Evolutionary conservation across 2,329 filamentous ascomycete species (phyloP), one percentile per base, ranked within the genome.

Genomic region (Fusarium musae): DNA sequence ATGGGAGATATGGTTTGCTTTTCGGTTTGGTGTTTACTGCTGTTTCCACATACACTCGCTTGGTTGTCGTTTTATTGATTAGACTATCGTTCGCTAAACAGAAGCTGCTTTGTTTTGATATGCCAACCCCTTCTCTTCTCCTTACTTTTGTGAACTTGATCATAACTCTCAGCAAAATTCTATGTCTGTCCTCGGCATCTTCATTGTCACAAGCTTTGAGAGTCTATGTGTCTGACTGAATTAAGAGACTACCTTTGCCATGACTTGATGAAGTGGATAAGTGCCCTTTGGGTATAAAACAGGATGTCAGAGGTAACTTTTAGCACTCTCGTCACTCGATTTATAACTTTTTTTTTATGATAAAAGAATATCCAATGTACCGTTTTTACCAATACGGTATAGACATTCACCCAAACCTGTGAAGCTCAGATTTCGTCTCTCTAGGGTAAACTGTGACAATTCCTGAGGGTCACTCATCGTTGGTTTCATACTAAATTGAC

Each of bases 61-160:
- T 72, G 36, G 72, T 58, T 44, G 42, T 61, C 36, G 23, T 54
- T 59, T 73, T 50, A 16, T 61, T 49, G 52, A 16, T 70, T 56
- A 74, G 71, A 62, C 58, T 71, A 52, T 72, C 63, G 46, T 65
- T 74, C 59, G 59, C 49, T 74, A 69, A 39, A 65, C 58, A 74
- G 67, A 74, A 58, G 56, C 63, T 74, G 67, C 47, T 58, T 74
- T 68, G 58, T 59, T 66, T 60, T 66, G 66, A 46, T 44, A 62
- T 26, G 39, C 6, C 10, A 34, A 49, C 10, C 9, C 23, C 21
- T 12, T 19, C n/a, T 16, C 28, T 28, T 15, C 16, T 7, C 9
- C 17, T 34, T 56, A n/a, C 49, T 50, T 21, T 21, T 21, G 37
- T 52, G 28, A 44, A 30, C 26, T 32, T 43, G 21, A 56, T n/a